phyloP scores from a whole-genome alignment of 305 asterid genomes.

The Solanum aculeatissimum region DNA sequence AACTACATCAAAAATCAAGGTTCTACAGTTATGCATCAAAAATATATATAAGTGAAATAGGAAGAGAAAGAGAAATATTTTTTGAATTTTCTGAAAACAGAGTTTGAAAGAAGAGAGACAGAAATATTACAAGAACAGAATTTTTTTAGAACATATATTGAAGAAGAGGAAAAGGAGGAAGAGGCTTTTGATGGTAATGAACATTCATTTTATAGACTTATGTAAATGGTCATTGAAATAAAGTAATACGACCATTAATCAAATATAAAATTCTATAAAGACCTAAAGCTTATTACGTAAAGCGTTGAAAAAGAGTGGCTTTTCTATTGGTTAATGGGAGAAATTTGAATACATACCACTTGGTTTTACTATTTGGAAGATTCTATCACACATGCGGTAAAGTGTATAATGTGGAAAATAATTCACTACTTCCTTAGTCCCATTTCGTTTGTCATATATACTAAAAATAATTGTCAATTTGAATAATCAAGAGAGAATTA shows the following conservation, averaged over 20 bases:
- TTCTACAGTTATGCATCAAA: constrained; percentile 5
- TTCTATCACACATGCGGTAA: neutral
- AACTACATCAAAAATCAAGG: neutral
- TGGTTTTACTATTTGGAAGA: neutral
- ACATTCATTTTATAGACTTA: constrained; percentile 1
- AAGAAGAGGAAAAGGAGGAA: neutral
- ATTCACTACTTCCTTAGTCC: too few species aligned
- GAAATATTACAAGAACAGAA: neutral
- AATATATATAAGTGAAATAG: neutral
- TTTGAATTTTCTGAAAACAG: neutral
- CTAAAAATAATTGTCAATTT: too few species aligned
- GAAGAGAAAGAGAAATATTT: neutral
- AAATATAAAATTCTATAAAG: neutral
- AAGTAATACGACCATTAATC: neutral
- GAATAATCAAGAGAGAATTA: too few species aligned
- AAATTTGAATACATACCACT: neutral
- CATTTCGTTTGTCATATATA: too few species aligned
- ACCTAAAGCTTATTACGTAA: neutral
- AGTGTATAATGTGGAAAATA: neutral
- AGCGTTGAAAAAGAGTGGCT: neutral
- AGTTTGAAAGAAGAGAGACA: neutral
- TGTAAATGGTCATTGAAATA: neutral
- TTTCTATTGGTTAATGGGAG: neutral
- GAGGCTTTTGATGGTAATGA: neutral
- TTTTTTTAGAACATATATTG: neutral